A percentile compares a stretch with the other conserved stretches of the same genome.
phyloP scores from a whole-genome alignment of 2,329 filamentous ascomycete species.

The Hypoxylon sp. region DNA sequence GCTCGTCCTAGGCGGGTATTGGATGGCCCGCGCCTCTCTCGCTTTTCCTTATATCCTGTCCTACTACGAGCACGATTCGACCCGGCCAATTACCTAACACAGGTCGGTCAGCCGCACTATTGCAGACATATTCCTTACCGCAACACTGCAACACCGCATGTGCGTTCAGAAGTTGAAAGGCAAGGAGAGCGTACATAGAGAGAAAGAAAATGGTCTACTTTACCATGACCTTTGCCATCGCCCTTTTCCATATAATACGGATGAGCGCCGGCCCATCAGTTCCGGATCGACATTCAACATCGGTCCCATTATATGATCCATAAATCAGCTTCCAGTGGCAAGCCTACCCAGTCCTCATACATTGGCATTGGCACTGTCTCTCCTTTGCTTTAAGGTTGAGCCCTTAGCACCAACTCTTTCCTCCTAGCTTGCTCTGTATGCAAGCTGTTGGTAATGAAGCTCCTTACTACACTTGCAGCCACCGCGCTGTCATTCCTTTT shows the following conservation, averaged over 20 bases:
- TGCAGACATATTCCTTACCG: slow-evolving; percentile 10
- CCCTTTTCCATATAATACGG: slow-evolving; percentile 34
- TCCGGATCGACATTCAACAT: slow-evolving; percentile 33
- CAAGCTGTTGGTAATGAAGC: slow-evolving; percentile 36
- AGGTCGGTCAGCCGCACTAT: slow-evolving; percentile 16
- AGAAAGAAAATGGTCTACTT: slow-evolving; percentile 2
- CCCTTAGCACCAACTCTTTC: slow-evolving; percentile 14
- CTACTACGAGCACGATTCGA: slow-evolving; percentile 24
- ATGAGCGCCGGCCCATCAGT: slow-evolving; percentile 12
- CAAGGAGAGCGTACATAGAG: slow-evolving; percentile 1
- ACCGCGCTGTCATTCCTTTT: slow-evolving; percentile 34
- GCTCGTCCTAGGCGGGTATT: slow-evolving; percentile 15
- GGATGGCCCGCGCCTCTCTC: slow-evolving; percentile 11
- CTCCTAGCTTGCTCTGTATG: slow-evolving; percentile 25
- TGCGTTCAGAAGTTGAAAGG: neutral
- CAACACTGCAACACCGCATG: slow-evolving; percentile 22
- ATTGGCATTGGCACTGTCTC: slow-evolving; percentile 12
- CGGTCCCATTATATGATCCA: slow-evolving; percentile 32
- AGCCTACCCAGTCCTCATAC: slow-evolving; percentile 1
- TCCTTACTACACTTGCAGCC: slow-evolving; percentile 36
- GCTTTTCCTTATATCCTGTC: slow-evolving; percentile 14
- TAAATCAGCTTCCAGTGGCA: slow-evolving; percentile 25
- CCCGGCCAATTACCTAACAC: slow-evolving; percentile 22
- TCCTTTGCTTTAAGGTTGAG: slow-evolving; percentile 34
- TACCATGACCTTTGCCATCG: slow-evolving; percentile 11